Base-by-base conservation (phyloP, 768 basidiomycete genomes). In the Gymnopilus junonius region DNA sequence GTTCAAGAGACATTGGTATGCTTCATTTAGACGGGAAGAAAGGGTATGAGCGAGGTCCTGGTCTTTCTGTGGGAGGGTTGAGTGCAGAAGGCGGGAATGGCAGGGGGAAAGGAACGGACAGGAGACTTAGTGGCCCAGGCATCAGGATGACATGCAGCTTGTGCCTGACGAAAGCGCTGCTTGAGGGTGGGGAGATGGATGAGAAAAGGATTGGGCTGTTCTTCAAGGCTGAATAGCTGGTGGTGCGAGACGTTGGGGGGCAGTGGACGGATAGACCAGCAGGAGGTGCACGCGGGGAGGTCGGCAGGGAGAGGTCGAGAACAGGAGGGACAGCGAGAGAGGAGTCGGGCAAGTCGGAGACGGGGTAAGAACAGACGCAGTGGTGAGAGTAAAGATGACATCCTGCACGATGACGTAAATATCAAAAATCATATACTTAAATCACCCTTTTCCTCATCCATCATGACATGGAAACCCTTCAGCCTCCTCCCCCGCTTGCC, bases 101-200 rank as follows among this genome's bases (percentile, higher is more conserved):
- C 15, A 69, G 32, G 27, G 50, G 39, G 62, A 53, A 35, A 59
- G 42, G 56, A 21, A 77, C 75, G 70, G 75, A 91, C 92, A 63
- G 83, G 75, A 59, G 87, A 87, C 70, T 85, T 83, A 31, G 86
- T 83, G 34, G 87, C 83, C 90, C 92, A 97, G 12, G 87, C 82
- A 73, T 98, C 95, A 0, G 95, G 95, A 78, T 98, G 95, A 55
- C 93, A 88, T 21, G 86, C 77, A 21, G 87, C 82, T 71, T 97
- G 95, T 3, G 91, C 85, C 48, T 83, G 77, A 34, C 91, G 79
- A 73, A 94, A 96, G 29, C 83, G 82, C 35, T 79, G 77, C 73
- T 87, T 89, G 62, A 97, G 76, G 20, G 82, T 77, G 1, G 75
- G 69, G 15, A 82, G 69, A 71, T 95, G 87, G 43, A 98, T 76